Conservation (phyloP, 163 green algal genomes). For the Dunaliella salina region DNA sequence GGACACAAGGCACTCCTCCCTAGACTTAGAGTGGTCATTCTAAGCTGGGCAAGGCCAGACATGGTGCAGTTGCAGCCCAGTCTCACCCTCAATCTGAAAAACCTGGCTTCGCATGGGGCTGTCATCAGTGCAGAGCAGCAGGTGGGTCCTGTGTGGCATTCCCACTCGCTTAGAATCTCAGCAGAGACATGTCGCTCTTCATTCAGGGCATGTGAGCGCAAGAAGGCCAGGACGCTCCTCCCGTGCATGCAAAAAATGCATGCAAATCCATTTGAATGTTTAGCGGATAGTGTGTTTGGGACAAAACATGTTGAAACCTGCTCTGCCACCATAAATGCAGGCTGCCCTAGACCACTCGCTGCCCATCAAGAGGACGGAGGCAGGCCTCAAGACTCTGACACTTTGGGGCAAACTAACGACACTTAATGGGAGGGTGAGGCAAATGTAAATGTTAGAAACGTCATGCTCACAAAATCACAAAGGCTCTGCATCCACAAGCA, state of each 20-base stretch:
- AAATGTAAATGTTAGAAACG: too few relatives aligned
- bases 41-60: not conserved
- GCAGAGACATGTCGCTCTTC: too few relatives aligned
- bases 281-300: not conserved
- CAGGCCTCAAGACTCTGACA: slow-evolving; percentile 43
- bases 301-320: not conserved
- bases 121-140: slow-evolving; percentile 52
- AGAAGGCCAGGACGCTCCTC: too few relatives aligned
- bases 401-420: slow-evolving; percentile 53
- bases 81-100: slow-evolving; percentile 50
- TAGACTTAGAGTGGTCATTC: too few relatives aligned
- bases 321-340: slow-evolving; percentile 20
- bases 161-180: too few relatives aligned
- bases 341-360: slow-evolving; percentile 54
- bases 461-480: too few relatives aligned
- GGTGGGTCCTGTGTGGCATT: slow-evolving; percentile 22
- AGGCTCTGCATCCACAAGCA: not conserved
- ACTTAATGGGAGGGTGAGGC: slow-evolving; percentile 53
- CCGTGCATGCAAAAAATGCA: not conserved
- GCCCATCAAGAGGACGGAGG: slow-evolving; percentile 57
- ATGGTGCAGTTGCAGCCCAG: slow-evolving; percentile 62
- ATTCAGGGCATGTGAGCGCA: too few relatives aligned
- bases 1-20: too few relatives aligned
- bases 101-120: slow-evolving; percentile 47
- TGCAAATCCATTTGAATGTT: not conserved